phyloP scores from a whole-genome alignment of 495 filamentous ascomycete genomes.

The Lophiotrema nucula region DNA sequence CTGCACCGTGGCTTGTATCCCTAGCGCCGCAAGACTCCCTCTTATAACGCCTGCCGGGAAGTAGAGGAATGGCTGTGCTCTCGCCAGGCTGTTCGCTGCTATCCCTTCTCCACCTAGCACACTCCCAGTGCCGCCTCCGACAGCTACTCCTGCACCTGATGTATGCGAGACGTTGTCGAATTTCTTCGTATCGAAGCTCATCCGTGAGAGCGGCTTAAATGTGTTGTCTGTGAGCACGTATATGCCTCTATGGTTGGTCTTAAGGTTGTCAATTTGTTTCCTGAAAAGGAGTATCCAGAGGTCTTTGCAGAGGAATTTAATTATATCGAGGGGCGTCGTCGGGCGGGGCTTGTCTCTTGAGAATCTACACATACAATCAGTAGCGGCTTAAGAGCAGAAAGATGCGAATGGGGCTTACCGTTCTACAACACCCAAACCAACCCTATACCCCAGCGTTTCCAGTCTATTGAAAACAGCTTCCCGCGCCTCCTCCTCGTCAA shows the following conservation, averaged over 20 bases:
- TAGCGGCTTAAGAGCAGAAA: too few relatives aligned
- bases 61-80: slow-evolving; percentile 68
- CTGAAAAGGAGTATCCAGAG: slow-evolving; percentile 90
- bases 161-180: background rate
- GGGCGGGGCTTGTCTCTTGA: slow-evolving; percentile 76
- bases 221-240: slow-evolving; percentile 94
- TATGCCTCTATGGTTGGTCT: slow-evolving; percentile 95
- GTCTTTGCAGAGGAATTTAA: slow-evolving; percentile 98
- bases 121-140: background rate
- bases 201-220: slow-evolving; percentile 83
- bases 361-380: too few relatives aligned
- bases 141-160: background rate
- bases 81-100: slow-evolving; percentile 18
- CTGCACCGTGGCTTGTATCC: slow-evolving; percentile 86
- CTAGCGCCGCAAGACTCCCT: slow-evolving; percentile 83
- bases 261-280: slow-evolving; percentile 97
- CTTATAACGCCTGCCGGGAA: slow-evolving; percentile 91
- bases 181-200: slow-evolving; percentile 66
- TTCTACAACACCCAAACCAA: slow-evolving; percentile 90
- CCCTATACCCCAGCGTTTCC: slow-evolving; percentile 84
- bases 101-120: slow-evolving; percentile 37
- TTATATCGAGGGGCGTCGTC: slow-evolving; percentile 49
- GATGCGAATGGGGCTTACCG: too few relatives aligned
- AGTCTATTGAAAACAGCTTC: slow-evolving; percentile 82
- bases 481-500: slow-evolving; percentile 74